These are phyloP conservation scores for Lipomyces anomalus DNA, from an alignment of 805 yeast species.

Conservation along the genomic window DNA sequence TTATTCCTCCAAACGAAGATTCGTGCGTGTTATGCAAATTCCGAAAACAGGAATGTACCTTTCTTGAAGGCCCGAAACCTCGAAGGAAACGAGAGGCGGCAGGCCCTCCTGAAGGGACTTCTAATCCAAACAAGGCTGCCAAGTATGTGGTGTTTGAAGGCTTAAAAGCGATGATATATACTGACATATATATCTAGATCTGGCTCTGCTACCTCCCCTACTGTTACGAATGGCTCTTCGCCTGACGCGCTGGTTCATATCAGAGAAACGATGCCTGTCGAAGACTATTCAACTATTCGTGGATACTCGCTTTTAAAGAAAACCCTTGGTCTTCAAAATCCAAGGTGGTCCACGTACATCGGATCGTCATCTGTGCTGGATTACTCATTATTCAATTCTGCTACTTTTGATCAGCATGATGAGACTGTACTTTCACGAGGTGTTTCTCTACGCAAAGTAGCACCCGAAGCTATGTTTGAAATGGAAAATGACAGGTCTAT, in stretches of 20 bases:
- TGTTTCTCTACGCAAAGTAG: constrained; percentile 70
- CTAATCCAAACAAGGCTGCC: constrained; percentile 19
- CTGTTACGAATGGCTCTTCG: constrained; percentile 2
- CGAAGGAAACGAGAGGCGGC: constrained; percentile 33
- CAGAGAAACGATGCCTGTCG: constrained; percentile 42
- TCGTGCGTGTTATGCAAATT: constrained; percentile 57
- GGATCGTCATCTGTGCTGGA: constrained; percentile 89
- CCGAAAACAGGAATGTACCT: constrained; percentile 80
- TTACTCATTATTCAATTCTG: constrained; percentile 56
- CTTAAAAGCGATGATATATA: constrained; percentile 25
- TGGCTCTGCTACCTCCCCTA: constrained; percentile 38
- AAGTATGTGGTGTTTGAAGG: constrained; percentile 28
- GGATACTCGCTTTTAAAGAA: constrained; percentile 61
- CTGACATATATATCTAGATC: constrained; percentile 35
- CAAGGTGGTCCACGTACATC: constrained; percentile 80
- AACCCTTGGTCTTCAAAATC: constrained; percentile 76
- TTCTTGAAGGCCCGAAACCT: constrained; percentile 48
- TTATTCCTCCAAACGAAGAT: constrained; percentile 53
- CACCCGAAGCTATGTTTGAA: constrained; percentile 67
- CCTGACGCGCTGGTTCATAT: constrained; percentile 1
- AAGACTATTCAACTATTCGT: constrained; percentile 60
- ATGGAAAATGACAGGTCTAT: constrained; percentile 70
- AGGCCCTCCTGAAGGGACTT: constrained; percentile 26
- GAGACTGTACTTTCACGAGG: constrained; percentile 69
- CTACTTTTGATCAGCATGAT: constrained; percentile 64